These are phyloP conservation scores for Powellomyces hirtus DNA, from an alignment of 192 early-diverging fungal genomes.

Conservation along the genomic window DNA sequence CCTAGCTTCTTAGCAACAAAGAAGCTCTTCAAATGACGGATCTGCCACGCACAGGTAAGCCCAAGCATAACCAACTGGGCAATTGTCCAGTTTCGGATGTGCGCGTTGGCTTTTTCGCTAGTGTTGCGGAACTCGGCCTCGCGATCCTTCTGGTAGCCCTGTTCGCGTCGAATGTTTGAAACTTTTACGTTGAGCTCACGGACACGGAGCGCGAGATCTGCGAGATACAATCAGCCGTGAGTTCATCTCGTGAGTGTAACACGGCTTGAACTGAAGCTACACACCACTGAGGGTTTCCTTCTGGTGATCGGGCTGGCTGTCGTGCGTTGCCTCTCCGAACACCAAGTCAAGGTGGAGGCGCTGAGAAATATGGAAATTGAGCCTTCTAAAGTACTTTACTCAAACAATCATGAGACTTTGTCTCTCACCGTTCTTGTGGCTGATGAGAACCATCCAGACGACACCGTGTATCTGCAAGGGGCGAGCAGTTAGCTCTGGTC, in stretches of 20 bases:
- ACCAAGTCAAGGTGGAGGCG: slow-evolving; percentile 60
- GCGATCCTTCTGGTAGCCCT: slow-evolving; percentile 84
- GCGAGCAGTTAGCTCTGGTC: neutral
- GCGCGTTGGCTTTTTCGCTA: slow-evolving; percentile 80
- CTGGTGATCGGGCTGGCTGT: slow-evolving; percentile 42
- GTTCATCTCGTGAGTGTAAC: no score
- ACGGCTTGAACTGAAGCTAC: no score
- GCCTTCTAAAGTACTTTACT: neutral
- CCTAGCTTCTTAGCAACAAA: slow-evolving; percentile 91
- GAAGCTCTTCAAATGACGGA: slow-evolving; percentile 79
- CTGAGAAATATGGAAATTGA: slow-evolving; percentile 15
- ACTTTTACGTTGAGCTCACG: slow-evolving; percentile 82
- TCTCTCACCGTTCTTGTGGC: slow-evolving; percentile 58
- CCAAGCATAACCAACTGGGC: slow-evolving; percentile 79
- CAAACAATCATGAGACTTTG: neutral
- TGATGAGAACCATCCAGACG: slow-evolving; percentile 71
- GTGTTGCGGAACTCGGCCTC: slow-evolving; percentile 88
- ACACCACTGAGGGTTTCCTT: slow-evolving; percentile 41
- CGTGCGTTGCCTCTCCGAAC: slow-evolving; percentile 64
- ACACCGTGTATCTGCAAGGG: slow-evolving; percentile 27
- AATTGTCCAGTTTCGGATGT: slow-evolving; percentile 84
- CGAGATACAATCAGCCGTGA: neutral
- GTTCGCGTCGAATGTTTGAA: slow-evolving; percentile 80
- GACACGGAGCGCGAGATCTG: slow-evolving; percentile 66
- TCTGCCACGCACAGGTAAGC: slow-evolving; percentile 69